A percentile compares a stretch with the other conserved stretches of the same genome.
Conservation (phyloP, 345 rosid genomes). For the Salix koriyanagi region DNA sequence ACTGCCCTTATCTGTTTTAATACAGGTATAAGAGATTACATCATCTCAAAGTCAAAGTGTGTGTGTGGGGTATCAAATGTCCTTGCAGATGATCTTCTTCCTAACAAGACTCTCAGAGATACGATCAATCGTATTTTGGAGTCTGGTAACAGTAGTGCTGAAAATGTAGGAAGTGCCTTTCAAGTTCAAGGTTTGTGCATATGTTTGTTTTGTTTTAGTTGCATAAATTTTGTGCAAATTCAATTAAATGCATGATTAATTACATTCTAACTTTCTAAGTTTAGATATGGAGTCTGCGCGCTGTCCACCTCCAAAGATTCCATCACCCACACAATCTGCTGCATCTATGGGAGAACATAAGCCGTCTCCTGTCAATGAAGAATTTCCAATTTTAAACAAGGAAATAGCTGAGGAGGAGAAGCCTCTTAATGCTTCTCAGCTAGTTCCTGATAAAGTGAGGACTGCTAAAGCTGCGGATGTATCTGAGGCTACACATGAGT, state of each 20-base stretch:
- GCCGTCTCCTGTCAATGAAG: slow-evolving; percentile 30
- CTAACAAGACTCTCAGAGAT: slow-evolving; percentile 91
- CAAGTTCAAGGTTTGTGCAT: slow-evolving; percentile 78
- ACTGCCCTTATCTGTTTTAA: neutral
- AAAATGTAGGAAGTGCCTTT: slow-evolving; percentile 68
- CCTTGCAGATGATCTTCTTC: slow-evolving; percentile 95
- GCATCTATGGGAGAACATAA: slow-evolving; percentile 69
- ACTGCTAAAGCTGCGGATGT: slow-evolving; percentile 44
- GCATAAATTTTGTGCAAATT: neutral
- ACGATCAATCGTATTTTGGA: slow-evolving; percentile 89
- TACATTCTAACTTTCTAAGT: neutral
- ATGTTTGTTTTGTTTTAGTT: neutral
- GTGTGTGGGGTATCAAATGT: slow-evolving; percentile 79
- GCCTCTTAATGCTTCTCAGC: slow-evolving; percentile 38
- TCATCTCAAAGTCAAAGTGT: slow-evolving; percentile 71
- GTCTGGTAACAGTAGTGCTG: slow-evolving; percentile 83
- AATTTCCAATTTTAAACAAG: slow-evolving; percentile 32
- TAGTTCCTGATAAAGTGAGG: slow-evolving; percentile 39
- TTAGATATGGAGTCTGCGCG: slow-evolving; percentile 54
- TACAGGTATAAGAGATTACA: slow-evolving; percentile 82
- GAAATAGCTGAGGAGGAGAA: slow-evolving; percentile 40
- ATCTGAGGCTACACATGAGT: slow-evolving; percentile 62
- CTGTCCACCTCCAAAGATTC: slow-evolving; percentile 55
- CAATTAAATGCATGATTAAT: neutral
- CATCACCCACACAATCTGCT: slow-evolving; percentile 71